Conservation (phyloP, 176 grass and related monocot genomes). For the Hordeum vulgare region DNA sequence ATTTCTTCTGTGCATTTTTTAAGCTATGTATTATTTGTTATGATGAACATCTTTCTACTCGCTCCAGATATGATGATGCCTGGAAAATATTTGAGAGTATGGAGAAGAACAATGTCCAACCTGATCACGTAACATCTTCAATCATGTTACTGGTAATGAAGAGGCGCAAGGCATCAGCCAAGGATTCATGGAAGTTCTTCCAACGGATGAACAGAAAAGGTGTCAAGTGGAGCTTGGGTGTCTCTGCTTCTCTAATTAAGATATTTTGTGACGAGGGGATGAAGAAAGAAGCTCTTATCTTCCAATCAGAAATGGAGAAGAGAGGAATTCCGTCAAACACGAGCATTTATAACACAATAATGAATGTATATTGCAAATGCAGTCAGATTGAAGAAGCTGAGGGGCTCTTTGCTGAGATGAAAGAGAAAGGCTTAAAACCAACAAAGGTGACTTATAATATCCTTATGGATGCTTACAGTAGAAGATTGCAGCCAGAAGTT, state of each 20-base stretch:
- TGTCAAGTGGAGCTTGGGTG: constrained; percentile 70
- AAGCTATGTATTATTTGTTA: neutral
- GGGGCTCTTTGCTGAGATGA: constrained; percentile 82
- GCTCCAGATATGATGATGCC: constrained; percentile 65
- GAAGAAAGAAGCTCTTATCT: constrained; percentile 80
- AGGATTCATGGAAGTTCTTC: constrained; percentile 89
- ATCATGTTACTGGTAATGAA: constrained; percentile 70
- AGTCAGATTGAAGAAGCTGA: constrained; percentile 75
- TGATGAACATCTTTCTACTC: neutral
- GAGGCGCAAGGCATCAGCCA: constrained; percentile 52
- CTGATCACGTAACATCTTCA: constrained; percentile 64
- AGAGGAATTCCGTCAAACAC: constrained; percentile 60
- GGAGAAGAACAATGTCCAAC: constrained; percentile 75
- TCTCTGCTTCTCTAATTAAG: constrained; percentile 49
- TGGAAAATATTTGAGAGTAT: constrained; percentile 70
- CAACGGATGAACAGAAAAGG: constrained; percentile 73
- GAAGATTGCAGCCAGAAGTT: constrained; percentile 81
- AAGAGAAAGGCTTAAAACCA: constrained; percentile 54
- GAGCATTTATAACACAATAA: constrained; percentile 63
- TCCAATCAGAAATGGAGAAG: constrained; percentile 90
- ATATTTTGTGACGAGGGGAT: constrained; percentile 75
- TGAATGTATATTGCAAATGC: constrained; percentile 63
- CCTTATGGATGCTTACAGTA: constrained; percentile 90
- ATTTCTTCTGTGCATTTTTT: constrained; percentile 11
- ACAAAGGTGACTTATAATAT: constrained; percentile 71